Percentiles rank a stretch among this genome's conserved stretches.
These are phyloP conservation scores for Elsinoe ampelina DNA, from an alignment of 2,329 filamentous ascomycete species.

Conservation along the genomic window DNA sequence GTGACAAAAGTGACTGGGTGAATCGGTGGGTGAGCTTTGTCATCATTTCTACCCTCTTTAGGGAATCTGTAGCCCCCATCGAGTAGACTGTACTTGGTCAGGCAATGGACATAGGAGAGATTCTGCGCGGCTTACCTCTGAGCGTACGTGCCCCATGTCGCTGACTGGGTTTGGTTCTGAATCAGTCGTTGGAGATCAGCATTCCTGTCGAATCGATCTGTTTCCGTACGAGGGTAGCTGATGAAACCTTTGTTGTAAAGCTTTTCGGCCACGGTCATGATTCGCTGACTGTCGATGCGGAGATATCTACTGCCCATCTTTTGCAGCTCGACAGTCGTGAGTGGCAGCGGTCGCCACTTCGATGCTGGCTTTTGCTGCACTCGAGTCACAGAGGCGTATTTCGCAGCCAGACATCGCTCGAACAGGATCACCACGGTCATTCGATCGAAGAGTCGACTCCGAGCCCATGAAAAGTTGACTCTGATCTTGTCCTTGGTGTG, in stretches of 20 bases:
- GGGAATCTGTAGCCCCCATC: conserved; percentile 73
- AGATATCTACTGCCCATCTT: conserved; percentile 88
- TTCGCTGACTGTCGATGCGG: conserved; percentile 79
- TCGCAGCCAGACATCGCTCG: conserved; percentile 71
- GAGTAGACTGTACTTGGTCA: conserved; percentile 41
- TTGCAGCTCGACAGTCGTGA: conserved; percentile 93
- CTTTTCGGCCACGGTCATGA: conserved; percentile 77
- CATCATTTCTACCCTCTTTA: conserved; percentile 76
- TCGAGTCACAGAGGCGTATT: conserved; percentile 68
- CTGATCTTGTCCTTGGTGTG: conserved; percentile 68
- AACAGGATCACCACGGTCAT: conserved; percentile 72
- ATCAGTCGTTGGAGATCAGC: conserved; percentile 76
- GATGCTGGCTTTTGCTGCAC: conserved; percentile 85
- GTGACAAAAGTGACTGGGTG: conserved; percentile 84
- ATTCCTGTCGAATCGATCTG: conserved; percentile 83
- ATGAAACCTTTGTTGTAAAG: conserved; percentile 94
- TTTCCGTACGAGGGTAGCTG: conserved; percentile 95
- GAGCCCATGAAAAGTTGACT: conserved; percentile 75
- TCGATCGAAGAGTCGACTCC: conserved; percentile 79
- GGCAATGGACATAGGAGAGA: neutral
- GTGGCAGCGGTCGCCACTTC: conserved; percentile 85
- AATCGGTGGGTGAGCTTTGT: conserved; percentile 95
- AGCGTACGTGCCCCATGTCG: conserved; percentile 71
- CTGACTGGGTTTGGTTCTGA: conserved; percentile 71
- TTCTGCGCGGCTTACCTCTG: conserved; percentile 31